Evolutionary conservation across 352 stramenopile genomes (phyloP), one percentile per base, ranked within the genome.

Genomic region (Elongisporangium anandrum): DNA sequence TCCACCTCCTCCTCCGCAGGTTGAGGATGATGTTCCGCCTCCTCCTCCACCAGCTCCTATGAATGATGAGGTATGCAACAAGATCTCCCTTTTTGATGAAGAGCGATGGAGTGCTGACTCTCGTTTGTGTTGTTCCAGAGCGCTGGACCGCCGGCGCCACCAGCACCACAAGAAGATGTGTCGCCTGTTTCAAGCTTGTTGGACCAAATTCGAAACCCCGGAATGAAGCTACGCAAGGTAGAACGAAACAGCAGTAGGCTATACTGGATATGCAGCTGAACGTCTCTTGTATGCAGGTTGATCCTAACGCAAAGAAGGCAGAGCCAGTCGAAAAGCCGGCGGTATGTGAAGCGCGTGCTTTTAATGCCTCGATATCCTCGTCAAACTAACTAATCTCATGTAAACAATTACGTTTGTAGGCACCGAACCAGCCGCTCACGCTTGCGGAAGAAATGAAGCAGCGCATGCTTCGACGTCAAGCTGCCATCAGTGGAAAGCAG

Each of bases 401-500:
- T 16, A 22, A 49, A 41, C 1, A 22, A 54, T 29, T 29, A n/a
- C 13, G 13, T 17, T 17, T 17, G 34, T 12, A 56, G 20, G 57
- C 45, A 16, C 45, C 74, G 9, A 73, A 64, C 17, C 84, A 88
- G 45, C 82, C 81, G 8, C 56, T 91, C 34, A 87, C 85, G 4
- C 90, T 92, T 34, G 77, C 81, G 29, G 82, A 95, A 51, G 79
- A 94, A 69, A 88, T 95, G 72, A 87, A 90, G 54, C 67, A 91
- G 63, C 75, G 85, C 45, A 88, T 95, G 78, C 65, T 79, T 13
- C 86, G 86, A 51, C 81, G 84, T 1, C 74, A 92, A 58, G 82
- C 79, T 26, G 82, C 81, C 39, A 86, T 92, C 65, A 94, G 86
- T 63, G 86, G 86, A 51, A 94, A 93, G 54, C 81, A 91, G 48